Evolutionary conservation across 257 asterid genomes (phyloP).

Genomic region (Solanum arcanum): DNA sequence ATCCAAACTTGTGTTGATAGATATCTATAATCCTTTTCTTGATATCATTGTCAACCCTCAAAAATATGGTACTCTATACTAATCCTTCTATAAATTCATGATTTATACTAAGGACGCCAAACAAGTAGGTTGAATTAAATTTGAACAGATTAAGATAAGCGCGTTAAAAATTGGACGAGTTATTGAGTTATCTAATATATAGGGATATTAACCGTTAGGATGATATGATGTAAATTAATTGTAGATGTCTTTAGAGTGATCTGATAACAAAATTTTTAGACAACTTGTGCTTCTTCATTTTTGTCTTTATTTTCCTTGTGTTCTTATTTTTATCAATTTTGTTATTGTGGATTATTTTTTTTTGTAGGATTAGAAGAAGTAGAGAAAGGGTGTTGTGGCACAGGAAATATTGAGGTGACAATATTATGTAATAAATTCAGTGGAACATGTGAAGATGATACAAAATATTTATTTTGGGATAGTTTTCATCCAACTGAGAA

Average conservation of each 20-base stretch:
- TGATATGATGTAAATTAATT: background rate
- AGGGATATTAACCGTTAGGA: no score
- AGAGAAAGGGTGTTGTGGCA: constrained; percentile 31
- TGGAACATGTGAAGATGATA: constrained; percentile 15
- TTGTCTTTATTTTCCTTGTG: background rate
- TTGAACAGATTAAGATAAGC: background rate
- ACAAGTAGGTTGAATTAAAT: background rate
- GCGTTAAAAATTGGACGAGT: background rate
- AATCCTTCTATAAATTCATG: background rate
- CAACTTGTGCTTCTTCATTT: background rate
- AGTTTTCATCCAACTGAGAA: constrained; percentile 29
- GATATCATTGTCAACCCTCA: constrained; percentile 22
- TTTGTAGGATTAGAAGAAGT: constrained; percentile 24
- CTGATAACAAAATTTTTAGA: background rate
- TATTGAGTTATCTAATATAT: no score
- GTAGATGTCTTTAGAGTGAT: background rate
- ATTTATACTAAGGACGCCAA: background rate
- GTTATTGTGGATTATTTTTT: background rate
- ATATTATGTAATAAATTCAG: constrained; percentile 12
- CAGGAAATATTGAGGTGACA: constrained; percentile 15
- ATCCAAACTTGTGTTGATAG: constrained; percentile 13
- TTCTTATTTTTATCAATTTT: background rate
- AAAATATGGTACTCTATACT: constrained; percentile 15
- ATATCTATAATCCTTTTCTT: constrained; percentile 17
- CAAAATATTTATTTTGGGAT: constrained; percentile 29